Evolutionary conservation across 1,139 yeast genomes (phyloP).

Genomic region (Pichia sp.): DNA sequence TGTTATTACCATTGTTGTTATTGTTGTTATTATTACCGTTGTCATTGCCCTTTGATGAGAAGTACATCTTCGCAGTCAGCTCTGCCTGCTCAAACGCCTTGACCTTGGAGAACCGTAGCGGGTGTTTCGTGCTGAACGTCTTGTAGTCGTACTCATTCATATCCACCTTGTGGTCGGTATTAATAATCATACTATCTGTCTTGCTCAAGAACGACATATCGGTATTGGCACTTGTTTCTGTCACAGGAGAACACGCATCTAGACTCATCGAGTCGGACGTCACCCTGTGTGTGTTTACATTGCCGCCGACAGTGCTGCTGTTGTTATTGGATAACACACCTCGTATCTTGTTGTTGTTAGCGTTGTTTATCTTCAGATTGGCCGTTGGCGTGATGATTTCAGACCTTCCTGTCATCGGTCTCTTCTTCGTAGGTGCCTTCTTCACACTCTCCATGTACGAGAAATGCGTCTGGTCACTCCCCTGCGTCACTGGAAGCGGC

Average conservation of each 20-base stretch:
- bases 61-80: slow-evolving; percentile 32
- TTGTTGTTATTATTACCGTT: background rate
- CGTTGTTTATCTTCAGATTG: slow-evolving; percentile 1
- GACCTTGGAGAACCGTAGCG: slow-evolving; percentile 36
- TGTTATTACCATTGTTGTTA: background rate
- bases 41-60: slow-evolving; percentile 23
- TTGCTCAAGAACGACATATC: slow-evolving; percentile 13
- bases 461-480: slow-evolving; percentile 4
- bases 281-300: no score
- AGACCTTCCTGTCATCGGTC: background rate
- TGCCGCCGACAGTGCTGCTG: no score
- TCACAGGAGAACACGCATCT: slow-evolving; percentile 6
- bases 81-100: slow-evolving; percentile 40
- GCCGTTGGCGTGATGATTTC: slow-evolving; percentile 8
- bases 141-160: slow-evolving; percentile 33
- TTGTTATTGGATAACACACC: background rate
- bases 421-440: slow-evolving; percentile 13
- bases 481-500: slow-evolving; percentile 10
- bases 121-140: slow-evolving; percentile 36
- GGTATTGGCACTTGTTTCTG: slow-evolving; percentile 10
- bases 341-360: slow-evolving; percentile 3
- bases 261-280: background rate
- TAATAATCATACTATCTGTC: slow-evolving; percentile 13
- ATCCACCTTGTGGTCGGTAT: slow-evolving; percentile 11
- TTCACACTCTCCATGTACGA: slow-evolving; percentile 15